phyloP scores from a whole-genome alignment of 768 basidiomycete species.

The Calocybe cyanea region DNA sequence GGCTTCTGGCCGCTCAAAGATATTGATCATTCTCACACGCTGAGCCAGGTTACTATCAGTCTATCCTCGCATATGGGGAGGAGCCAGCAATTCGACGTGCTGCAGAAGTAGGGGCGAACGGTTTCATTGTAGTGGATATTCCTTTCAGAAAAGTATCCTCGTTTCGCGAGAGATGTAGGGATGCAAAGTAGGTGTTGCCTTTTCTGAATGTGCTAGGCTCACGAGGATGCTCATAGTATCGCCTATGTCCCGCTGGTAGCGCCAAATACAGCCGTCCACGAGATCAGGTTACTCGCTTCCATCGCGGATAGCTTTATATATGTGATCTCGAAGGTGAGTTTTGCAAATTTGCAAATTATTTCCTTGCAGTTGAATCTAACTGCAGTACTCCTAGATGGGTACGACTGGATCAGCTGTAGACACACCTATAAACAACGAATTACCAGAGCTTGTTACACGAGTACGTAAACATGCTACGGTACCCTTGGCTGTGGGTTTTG shows the following conservation, averaged over 20 bases:
- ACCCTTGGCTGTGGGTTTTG: constrained; percentile 95
- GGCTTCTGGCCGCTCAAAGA: background rate
- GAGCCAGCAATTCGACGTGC: constrained; percentile 92
- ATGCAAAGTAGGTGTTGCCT: constrained; percentile 57
- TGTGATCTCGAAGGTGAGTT: constrained; percentile 86
- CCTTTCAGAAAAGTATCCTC: constrained; percentile 93
- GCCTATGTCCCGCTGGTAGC: constrained; percentile 96
- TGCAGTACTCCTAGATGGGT: constrained; percentile 67
- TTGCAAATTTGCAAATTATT: background rate
- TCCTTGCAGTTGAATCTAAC: constrained; percentile 6
- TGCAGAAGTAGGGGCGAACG: constrained; percentile 89
- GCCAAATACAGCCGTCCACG: constrained; percentile 82
- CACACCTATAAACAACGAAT: constrained; percentile 64
- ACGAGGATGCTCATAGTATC: constrained; percentile 45
- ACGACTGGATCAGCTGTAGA: constrained; percentile 89
- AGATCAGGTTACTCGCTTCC: constrained; percentile 86
- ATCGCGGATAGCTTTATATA: constrained; percentile 99
- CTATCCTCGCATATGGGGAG: constrained; percentile 92
- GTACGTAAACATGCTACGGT: constrained; percentile 75
- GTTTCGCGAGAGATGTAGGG: constrained; percentile 88
- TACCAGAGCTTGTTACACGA: constrained; percentile 81
- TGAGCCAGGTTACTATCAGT: constrained; percentile 90
- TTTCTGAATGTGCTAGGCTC: background rate
- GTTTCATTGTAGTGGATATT: constrained; percentile 96
- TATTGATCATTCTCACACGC: constrained; percentile 6